Base-by-base conservation (phyloP, 2,329 filamentous ascomycete genomes). In the Tolypocladium tundrense region DNA sequence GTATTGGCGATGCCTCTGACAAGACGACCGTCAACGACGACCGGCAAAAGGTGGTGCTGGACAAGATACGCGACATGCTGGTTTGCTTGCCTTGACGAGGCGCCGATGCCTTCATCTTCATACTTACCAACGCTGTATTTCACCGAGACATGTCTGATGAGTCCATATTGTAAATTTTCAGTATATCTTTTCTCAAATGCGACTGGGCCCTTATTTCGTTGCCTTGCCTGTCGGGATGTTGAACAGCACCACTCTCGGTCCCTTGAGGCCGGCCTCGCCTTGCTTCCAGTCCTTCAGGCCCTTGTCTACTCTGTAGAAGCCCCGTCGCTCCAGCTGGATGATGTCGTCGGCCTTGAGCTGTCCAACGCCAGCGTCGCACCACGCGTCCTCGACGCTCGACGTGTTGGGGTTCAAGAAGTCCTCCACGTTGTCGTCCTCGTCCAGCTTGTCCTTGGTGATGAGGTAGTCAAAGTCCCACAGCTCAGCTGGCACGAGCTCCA, bases 401-500 rank as follows among this genome's bases (percentile, higher is more conserved):
- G 91, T 96, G 57, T 85, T 78, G 31, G 85, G 81, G 70, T 87
- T 96, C 60, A 97, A 73, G 71, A 87, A 94, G 64, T 95, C 86
- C 73, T 96, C 91, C 19, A 96, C 78, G 54, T 87, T 82, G 67
- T 97, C 93, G 2, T 94, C 88, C 71, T 94, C 88, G 71, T 91
- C 89, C 35, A 97, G 81, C 70, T 94, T 92, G 71, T 97, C 93
- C 80, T 97, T 97, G 60, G 88, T 95, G 69, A 97, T 88, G 54
- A 97, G 82, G 75, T 95, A 93, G 75, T 96, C 93, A 71, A 97
- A 97, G 65, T 97, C 91, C 75, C 92, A 93, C 13, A 96, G 81
- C 73, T 96, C 90, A 27, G 94, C 86, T 9, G 87, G 85, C 16
- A 96, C 80, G 0, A 96, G 81, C 59, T 88, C 83, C 75, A 93